A percentile compares a stretch with the other conserved stretches of the same genome.
Conservation (phyloP, 352 stramenopile genomes). For the Phytophthora quininea region DNA sequence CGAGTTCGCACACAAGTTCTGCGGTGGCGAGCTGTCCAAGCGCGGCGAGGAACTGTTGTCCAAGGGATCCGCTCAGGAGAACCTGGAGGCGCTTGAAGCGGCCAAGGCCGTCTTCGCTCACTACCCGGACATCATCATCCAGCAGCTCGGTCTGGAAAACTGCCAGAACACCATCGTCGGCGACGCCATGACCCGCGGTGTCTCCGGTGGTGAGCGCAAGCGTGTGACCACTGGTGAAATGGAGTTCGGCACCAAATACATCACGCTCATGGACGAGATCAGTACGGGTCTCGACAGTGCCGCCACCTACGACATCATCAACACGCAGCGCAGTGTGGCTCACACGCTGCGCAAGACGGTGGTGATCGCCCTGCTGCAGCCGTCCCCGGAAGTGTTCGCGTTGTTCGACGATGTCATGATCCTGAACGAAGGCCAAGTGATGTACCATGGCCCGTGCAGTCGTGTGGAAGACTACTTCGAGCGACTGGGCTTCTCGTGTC, state of each 20-base stretch:
- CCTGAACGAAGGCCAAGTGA: conserved; percentile 54
- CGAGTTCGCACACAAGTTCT: conserved; percentile 51
- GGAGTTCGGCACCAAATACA: conserved; percentile 73
- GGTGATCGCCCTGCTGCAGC: conserved; percentile 83
- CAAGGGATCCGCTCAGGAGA: conserved; percentile 39
- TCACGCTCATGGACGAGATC: conserved; percentile 90
- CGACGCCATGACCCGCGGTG: conserved; percentile 48
- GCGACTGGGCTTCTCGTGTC: conserved; percentile 41
- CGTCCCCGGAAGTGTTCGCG: conserved; percentile 88
- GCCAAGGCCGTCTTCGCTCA: conserved; percentile 32
- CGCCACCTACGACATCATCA: conserved; percentile 45
- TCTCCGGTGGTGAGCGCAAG: conserved; percentile 77
- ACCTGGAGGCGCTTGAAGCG: conserved; percentile 22
- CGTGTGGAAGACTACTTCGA: conserved; percentile 40
- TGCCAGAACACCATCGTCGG: conserved; percentile 57
- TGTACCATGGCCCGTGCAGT: conserved; percentile 56
- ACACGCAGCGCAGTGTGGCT: conserved; percentile 27
- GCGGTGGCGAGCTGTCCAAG: conserved; percentile 24
- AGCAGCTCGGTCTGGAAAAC: conserved; percentile 42
- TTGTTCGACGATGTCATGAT: conserved; percentile 69
- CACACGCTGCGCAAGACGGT: conserved; percentile 35
- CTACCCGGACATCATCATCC: conserved; percentile 47
- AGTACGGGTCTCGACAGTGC: conserved; percentile 87
- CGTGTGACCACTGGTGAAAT: conserved; percentile 87
- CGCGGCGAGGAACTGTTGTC: conserved; percentile 29